phyloP scores from a whole-genome alignment of 129 eudicot species.

The Deinandra increscens region DNA sequence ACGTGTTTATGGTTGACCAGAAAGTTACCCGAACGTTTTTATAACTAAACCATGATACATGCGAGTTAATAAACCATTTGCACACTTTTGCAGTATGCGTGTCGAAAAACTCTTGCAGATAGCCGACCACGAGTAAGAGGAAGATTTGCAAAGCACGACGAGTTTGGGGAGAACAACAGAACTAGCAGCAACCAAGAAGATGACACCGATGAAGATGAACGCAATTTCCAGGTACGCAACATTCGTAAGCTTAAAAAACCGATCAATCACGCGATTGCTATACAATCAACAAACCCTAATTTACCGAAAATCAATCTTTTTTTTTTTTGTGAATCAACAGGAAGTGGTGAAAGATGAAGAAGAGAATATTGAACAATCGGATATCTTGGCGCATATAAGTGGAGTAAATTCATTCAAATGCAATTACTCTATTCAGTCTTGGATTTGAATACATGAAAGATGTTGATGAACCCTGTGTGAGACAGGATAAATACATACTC shows the following conservation, averaged over 20 bases:
- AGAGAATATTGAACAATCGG: constrained; percentile 55
- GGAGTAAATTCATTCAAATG: constrained; percentile 75
- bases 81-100: constrained; percentile 54
- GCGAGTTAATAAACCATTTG: too few species aligned
- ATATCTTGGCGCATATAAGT: constrained; percentile 64
- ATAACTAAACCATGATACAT: not conserved
- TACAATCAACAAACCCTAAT: constrained; percentile 23
- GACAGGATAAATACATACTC: not conserved
- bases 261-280: constrained; percentile 6
- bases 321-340: constrained; percentile 26
- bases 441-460: constrained; percentile 34
- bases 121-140: constrained; percentile 88
- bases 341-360: constrained; percentile 71
- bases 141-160: constrained; percentile 76
- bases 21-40: not conserved
- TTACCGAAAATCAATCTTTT: not conserved
- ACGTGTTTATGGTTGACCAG: not conserved
- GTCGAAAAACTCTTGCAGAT: constrained; percentile 85
- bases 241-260: not conserved
- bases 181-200: constrained; percentile 50
- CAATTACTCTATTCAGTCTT: constrained; percentile 72
- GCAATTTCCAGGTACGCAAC: constrained; percentile 31
- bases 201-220: constrained; percentile 64
- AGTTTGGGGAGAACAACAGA: constrained; percentile 46
- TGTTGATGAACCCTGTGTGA: not conserved